These are phyloP conservation scores for Globomyces pollinis-pini DNA, from an alignment of 192 early-diverging fungal genomes.

Conservation along the genomic window DNA sequence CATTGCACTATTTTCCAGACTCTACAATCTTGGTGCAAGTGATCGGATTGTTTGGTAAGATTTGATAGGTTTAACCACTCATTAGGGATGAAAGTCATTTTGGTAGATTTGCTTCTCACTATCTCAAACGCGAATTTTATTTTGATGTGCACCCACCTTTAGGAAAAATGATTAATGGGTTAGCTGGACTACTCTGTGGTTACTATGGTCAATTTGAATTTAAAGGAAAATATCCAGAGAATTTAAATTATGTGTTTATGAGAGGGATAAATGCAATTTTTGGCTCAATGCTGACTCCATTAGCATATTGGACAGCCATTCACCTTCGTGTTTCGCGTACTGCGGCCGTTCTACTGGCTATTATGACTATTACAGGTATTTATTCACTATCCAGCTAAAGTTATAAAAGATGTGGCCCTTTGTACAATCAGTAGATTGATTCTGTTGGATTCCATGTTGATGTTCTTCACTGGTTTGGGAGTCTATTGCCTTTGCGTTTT, in stretches of 20 bases:
- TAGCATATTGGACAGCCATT: constrained; percentile 39
- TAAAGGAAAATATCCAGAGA: constrained; percentile 66
- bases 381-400: constrained; percentile 30
- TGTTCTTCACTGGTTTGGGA: constrained; percentile 45
- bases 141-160: constrained; percentile 48
- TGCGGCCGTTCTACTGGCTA: constrained; percentile 26
- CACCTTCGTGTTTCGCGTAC: constrained; percentile 35
- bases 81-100: not conserved
- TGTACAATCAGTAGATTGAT: constrained; percentile 60
- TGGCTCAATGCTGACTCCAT: constrained; percentile 64
- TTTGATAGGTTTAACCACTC: no score
- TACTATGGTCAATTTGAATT: constrained; percentile 45
- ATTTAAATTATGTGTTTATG: constrained; percentile 84
- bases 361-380: constrained; percentile 47
- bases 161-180: constrained; percentile 35
- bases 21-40: constrained; percentile 40
- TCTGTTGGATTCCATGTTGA: constrained; percentile 41
- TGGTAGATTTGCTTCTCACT: constrained; percentile 37
- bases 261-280: constrained; percentile 74
- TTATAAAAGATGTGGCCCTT: constrained; percentile 55
- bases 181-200: constrained; percentile 33
- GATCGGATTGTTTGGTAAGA: constrained; percentile 44
- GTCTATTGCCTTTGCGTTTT: constrained; percentile 50
- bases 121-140: constrained; percentile 41
- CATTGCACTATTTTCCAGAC: constrained; percentile 30